phyloP scores from a whole-genome alignment of 139 green algal genomes.

The Chlorella sp. region DNA sequence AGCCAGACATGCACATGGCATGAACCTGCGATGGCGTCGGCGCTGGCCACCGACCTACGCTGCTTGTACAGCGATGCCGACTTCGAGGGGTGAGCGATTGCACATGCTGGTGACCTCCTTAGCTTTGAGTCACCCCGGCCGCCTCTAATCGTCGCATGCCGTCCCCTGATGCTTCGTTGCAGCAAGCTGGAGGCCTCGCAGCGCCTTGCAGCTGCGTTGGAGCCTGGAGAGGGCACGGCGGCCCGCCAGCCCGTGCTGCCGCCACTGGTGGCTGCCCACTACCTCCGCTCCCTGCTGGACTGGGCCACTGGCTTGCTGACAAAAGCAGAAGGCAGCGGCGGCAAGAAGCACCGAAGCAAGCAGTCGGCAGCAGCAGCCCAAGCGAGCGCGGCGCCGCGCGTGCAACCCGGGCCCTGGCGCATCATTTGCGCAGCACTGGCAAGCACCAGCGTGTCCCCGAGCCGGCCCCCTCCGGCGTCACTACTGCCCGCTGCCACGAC shows the following conservation, averaged over 20 bases:
- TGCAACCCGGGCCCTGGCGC: conserved; percentile 12
- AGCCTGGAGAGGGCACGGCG: background rate
- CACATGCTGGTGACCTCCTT: too few species aligned
- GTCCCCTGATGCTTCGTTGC: background rate
- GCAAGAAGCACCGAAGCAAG: background rate
- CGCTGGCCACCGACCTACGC: background rate
- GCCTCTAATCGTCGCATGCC: background rate
- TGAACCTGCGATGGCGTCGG: background rate
- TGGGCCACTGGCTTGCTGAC: conserved; percentile 5
- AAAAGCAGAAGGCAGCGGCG: conserved; percentile 2
- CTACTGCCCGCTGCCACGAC: conserved; percentile 11
- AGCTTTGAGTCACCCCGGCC: background rate
- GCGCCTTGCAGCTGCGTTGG: background rate
- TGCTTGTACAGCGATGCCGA: conserved; percentile 4
- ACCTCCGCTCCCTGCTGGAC: conserved; percentile 20
- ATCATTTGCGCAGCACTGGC: conserved; percentile 1
- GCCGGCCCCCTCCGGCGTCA: conserved; percentile 8
- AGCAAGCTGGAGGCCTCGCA: conserved; percentile 20
- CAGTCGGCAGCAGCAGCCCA: background rate
- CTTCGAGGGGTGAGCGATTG: conserved; percentile 2
- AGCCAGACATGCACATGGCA: background rate
- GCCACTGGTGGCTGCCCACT: conserved; percentile 22
- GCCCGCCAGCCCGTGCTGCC: background rate
- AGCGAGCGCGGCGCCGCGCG: background rate
- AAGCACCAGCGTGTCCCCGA: conserved; percentile 3